Base-by-base conservation (phyloP, 805 yeast genomes). In the Metschnikowia henanensis region DNA sequence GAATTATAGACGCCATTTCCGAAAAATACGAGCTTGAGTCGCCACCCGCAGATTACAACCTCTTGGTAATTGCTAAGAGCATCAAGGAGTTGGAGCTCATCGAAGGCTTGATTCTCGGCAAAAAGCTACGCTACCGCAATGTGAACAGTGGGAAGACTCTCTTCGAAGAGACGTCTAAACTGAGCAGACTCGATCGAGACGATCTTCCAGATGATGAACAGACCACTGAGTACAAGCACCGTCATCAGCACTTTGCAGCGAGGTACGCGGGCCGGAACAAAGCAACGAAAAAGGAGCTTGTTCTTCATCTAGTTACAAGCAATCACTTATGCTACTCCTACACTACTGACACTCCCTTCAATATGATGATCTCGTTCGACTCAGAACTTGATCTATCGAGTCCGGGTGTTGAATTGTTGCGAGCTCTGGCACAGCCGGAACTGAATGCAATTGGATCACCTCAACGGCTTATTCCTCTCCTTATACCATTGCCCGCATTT, bases 71-170 rank as follows among this genome's bases (percentile, higher is more conserved):
- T 3, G 84, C 89, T 0, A 74, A 77, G 29, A 77, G 73, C 53
- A 73, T 83, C 18, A 82, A 84, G 56, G 94, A 86, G 56, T 60
- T 86, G 49, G 95, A 90, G 57, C 65, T 90, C 35, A 72, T 90
- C 6, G 97, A 90, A 61, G 86, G 91, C 0, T 71, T 84, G 35
- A 57, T 89, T 12, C 68, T 85, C n/a, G 97, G 96, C 2, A 80
- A 87, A 55, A 69, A 70, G 29, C 62, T 87, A 30, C 74, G 76
- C 48, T 84, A 85, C 56, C 75, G 75, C 47, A 76, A 95, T 52
- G 76, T 83, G 53, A 79, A 89, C 19, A 87, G 88, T 13, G 72
- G 80, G 0, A 41, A 45, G 17, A 76, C 83, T 16, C 61, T 84
- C 19, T 76, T 72, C 50, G 80, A 76, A 26, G 73, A 67, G 20